Conservation (phyloP, 2,329 filamentous ascomycete genomes). For the Diaporthe amygdali region DNA sequence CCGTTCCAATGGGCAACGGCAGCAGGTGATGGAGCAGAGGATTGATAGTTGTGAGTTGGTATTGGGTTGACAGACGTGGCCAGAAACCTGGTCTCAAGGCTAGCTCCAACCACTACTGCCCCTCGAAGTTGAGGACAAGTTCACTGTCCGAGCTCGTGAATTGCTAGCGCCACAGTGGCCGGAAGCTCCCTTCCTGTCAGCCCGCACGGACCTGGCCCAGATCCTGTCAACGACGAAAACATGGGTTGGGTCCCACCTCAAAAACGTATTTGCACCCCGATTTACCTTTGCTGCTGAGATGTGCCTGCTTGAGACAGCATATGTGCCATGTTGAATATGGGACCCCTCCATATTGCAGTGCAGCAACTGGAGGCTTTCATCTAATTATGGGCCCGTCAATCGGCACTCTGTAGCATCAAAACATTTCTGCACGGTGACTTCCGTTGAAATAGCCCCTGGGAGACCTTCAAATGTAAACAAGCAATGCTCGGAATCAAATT, state of each 20-base stretch:
- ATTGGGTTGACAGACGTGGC: constrained; percentile 25
- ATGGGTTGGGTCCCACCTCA: neutral
- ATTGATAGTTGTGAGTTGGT: neutral
- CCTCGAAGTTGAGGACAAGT: constrained; percentile 27
- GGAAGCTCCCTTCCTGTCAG: constrained; percentile 14
- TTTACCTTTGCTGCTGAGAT: neutral
- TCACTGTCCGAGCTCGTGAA: constrained; percentile 23
- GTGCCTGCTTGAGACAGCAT: no score
- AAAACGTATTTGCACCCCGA: neutral
- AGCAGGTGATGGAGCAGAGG: constrained; percentile 1
- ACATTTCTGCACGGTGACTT: neutral
- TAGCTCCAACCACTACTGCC: constrained; percentile 20
- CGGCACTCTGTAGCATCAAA: neutral
- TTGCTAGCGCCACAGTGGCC: constrained; percentile 26
- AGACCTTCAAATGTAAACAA: no score
- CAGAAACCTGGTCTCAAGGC: constrained; percentile 20
- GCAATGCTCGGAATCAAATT: neutral
- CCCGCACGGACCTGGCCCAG: constrained; percentile 1
- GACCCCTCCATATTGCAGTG: no score
- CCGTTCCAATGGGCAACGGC: neutral
- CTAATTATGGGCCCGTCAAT: neutral
- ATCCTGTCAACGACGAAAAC: neutral
- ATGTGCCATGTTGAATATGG: no score
- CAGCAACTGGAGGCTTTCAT: neutral
- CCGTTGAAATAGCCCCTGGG: neutral